Base-by-base conservation (phyloP, 2,329 filamentous ascomycete species). In the Fusarium keratoplasticum region DNA sequence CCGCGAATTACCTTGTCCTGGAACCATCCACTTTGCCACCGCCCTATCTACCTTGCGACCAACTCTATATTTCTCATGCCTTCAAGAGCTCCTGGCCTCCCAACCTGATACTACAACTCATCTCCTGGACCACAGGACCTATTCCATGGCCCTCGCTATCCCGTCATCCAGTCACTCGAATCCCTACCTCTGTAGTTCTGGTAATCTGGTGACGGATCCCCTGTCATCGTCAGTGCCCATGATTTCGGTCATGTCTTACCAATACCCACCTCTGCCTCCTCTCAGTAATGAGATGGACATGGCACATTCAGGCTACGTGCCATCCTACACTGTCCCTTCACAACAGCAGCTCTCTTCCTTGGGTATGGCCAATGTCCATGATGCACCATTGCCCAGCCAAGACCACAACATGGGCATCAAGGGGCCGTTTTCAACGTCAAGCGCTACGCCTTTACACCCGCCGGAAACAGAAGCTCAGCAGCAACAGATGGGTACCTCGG, bases 361-460 rank as follows among this genome's bases (percentile, higher is more conserved):
- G 65, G 79, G 72, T 69, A 81, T 81, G 73, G 77, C 72, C 71
- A 79, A 80, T 71, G 78, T 80, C 74, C 80, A 70, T 77, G 81
- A 67, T 75, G 82, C 50, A 78, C 81, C 70, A 76, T 79, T 70
- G 81, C 82, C 68, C 57, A 81, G 82, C 71, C 82, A 81, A 71
- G 83, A 83, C 60, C 65, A 76, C 35, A 61, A 67, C 22, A 58
- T 83, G 77, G 84, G 84, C 72, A 75, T 86, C 67, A 88, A 87
- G 79, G 86, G 86, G 76, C 85, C 87, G 57, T 82, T 87, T 78
- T 87, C 87, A 72, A 87, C 86, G 52, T 85, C 87, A 75, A 86
- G 85, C 79, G 83, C 86, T 69, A 83, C 83, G 71, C 83, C 83
- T 59, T 82, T 85, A 73, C 83, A 83, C 78, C 82, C 78, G 70